phyloP scores from a whole-genome alignment of 2,329 filamentous ascomycete species.

The Aureobasidium sp. region DNA sequence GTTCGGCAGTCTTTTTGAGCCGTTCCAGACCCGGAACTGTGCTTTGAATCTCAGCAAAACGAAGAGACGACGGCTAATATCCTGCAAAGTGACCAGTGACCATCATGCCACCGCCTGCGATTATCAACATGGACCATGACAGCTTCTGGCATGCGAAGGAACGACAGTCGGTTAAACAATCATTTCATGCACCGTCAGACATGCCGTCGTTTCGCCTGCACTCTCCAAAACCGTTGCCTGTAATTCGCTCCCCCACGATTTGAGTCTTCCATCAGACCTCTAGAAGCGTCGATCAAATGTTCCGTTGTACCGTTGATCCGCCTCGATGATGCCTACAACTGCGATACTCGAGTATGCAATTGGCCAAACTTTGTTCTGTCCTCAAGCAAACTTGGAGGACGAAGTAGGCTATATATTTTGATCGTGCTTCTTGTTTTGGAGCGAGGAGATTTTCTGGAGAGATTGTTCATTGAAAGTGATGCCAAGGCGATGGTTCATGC shows the following conservation, averaged over 20 bases:
- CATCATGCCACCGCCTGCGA: neutral
- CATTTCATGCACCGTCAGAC: neutral
- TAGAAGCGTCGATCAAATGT: conserved; percentile 8
- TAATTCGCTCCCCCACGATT: conserved; percentile 4
- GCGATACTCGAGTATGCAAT: neutral
- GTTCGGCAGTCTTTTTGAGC: conserved; percentile 1
- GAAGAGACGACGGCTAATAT: neutral
- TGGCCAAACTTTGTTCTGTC: neutral
- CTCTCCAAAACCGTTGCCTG: neutral
- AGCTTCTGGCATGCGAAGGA: neutral
- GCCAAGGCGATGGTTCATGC: conserved; percentile 13
- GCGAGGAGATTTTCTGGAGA: neutral
- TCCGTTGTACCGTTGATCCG: neutral
- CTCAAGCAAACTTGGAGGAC: neutral
- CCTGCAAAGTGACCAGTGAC: neutral
- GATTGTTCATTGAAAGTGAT: neutral
- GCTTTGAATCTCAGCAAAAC: neutral
- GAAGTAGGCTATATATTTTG: no score
- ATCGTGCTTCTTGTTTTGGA: neutral
- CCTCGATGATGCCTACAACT: neutral
- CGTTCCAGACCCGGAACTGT: conserved; percentile 8
- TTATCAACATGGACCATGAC: neutral
- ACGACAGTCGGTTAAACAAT: neutral
- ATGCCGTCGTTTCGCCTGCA: neutral
- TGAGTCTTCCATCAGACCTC: neutral